A percentile compares a stretch with the other conserved stretches of the same genome.
Evolutionary conservation across 805 yeast genomes (phyloP).

Genomic region (Wickerhamomyces xylosicus): DNA sequence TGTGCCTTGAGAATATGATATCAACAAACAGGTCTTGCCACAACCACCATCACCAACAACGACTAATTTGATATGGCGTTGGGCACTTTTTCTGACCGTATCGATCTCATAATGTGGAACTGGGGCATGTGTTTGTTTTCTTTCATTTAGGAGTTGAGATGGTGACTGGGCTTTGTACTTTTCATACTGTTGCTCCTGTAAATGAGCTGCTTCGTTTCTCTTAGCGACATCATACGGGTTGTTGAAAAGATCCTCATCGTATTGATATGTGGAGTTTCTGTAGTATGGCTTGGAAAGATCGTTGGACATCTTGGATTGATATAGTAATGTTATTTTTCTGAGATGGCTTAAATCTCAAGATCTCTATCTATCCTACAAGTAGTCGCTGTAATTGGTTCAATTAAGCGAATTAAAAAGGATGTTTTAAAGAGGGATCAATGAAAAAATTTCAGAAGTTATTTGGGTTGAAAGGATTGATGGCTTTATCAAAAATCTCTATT

Average conservation of each 20-base stretch:
- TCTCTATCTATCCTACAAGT: too few species aligned
- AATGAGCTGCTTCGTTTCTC: slow-evolving; percentile 9
- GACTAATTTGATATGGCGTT: slow-evolving; percentile 46
- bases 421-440: too few species aligned
- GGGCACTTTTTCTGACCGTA: slow-evolving; percentile 19
- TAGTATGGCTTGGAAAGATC: slow-evolving; percentile 7
- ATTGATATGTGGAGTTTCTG: slow-evolving; percentile 1
- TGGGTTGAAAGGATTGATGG: too few species aligned
- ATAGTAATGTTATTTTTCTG: too few species aligned
- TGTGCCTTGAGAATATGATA: slow-evolving; percentile 54
- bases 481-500: too few species aligned
- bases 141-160: background rate
- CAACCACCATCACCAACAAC: slow-evolving; percentile 88
- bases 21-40: slow-evolving; percentile 75
- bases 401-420: too few species aligned
- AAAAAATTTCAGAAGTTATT: too few species aligned
- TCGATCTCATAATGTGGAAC: slow-evolving; percentile 20
- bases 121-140: slow-evolving; percentile 4
- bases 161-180: slow-evolving; percentile 1
- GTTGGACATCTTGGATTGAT: background rate
- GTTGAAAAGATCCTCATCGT: slow-evolving; percentile 14
- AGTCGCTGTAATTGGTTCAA: too few species aligned
- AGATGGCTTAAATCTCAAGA: too few species aligned
- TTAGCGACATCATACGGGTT: slow-evolving; percentile 21
- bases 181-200: background rate